A percentile compares a stretch with the other conserved stretches of the same genome.
Evolutionary conservation across 2,329 filamentous ascomycete species (phyloP).

Genomic region (Curvularia verruculosa): DNA sequence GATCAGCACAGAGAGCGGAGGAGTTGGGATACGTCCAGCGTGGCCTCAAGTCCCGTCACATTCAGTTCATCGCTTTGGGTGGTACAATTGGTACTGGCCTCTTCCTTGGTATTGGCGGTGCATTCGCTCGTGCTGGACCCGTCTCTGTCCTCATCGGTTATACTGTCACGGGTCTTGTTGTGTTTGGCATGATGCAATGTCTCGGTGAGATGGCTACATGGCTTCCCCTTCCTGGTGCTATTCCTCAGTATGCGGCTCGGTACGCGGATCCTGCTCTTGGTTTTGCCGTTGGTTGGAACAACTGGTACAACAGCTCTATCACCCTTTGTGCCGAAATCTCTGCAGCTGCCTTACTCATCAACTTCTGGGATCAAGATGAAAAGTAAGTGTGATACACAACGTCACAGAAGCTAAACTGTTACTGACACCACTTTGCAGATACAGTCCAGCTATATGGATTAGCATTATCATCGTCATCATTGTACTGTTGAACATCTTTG

Average conservation of each 20-base stretch:
- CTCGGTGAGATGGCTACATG: constrained; percentile 53
- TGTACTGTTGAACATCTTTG: constrained; percentile 44
- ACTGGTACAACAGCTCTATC: constrained; percentile 45
- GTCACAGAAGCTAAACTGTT: background rate
- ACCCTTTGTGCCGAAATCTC: constrained; percentile 47
- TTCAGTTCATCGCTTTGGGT: constrained; percentile 65
- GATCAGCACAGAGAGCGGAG: constrained; percentile 55
- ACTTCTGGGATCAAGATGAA: constrained; percentile 42
- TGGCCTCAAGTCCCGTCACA: constrained; percentile 60
- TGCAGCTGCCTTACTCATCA: constrained; percentile 42
- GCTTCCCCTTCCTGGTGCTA: constrained; percentile 49
- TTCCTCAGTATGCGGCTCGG: constrained; percentile 45
- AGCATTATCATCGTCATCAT: constrained; percentile 46
- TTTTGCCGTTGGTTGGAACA: constrained; percentile 30
- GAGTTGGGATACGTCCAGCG: constrained; percentile 18
- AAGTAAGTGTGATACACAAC: constrained; percentile 14
- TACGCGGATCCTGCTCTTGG: constrained; percentile 57
- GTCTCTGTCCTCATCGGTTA: constrained; percentile 48
- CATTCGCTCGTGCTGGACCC: constrained; percentile 43
- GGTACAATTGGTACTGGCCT: constrained; percentile 58
- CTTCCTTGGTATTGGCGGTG: constrained; percentile 44
- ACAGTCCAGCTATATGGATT: constrained; percentile 41
- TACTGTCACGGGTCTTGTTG: constrained; percentile 41
- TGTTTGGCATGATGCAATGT: constrained; percentile 51
- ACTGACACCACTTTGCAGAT: constrained; percentile 7